Evolutionary conservation across 2,329 filamentous ascomycete species (phyloP).

Genomic region (Botrytis cinerea): DNA sequence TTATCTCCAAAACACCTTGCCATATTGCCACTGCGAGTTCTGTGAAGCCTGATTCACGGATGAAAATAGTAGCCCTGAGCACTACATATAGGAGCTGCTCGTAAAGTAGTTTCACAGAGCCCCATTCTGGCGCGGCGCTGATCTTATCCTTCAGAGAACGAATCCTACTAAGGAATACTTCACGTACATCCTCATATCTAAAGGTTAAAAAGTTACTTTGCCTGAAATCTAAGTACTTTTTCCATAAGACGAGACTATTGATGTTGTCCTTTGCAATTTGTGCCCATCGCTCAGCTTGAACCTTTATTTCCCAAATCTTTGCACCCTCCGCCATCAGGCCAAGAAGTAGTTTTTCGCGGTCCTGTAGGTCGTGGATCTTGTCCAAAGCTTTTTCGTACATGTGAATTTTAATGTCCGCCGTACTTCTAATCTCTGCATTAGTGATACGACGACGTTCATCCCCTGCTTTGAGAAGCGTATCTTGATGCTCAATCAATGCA

Average conservation of each 20-base stretch:
- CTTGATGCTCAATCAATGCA: constrained; percentile 76
- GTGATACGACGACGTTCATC: constrained; percentile 52
- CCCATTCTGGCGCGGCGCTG: constrained; percentile 8
- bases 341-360: constrained; percentile 62
- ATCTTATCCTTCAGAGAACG: constrained; percentile 45
- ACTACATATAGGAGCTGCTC: constrained; percentile 66
- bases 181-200: constrained; percentile 65
- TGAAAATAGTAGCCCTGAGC: constrained; percentile 70
- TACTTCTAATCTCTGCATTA: constrained; percentile 63
- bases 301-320: constrained; percentile 70
- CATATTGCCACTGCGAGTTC: constrained; percentile 78
- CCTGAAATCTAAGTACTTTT: constrained; percentile 68
- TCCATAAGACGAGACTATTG: constrained; percentile 68
- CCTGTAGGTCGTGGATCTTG: constrained; percentile 50
- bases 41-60: constrained; percentile 74
- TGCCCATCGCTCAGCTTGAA: constrained; percentile 65
- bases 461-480: constrained; percentile 59
- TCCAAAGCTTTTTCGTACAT: constrained; percentile 77
- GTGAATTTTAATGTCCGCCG: constrained; percentile 77
- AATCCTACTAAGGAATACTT: constrained; percentile 61
- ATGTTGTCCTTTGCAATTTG: constrained; percentile 58
- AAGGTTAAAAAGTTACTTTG: constrained; percentile 69
- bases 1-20: constrained; percentile 78
- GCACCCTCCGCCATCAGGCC: constrained; percentile 72
- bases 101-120: constrained; percentile 34